These are phyloP conservation scores for Hortiboletus campestris DNA, from an alignment of 768 basidiomycete species.

Conservation along the genomic window DNA sequence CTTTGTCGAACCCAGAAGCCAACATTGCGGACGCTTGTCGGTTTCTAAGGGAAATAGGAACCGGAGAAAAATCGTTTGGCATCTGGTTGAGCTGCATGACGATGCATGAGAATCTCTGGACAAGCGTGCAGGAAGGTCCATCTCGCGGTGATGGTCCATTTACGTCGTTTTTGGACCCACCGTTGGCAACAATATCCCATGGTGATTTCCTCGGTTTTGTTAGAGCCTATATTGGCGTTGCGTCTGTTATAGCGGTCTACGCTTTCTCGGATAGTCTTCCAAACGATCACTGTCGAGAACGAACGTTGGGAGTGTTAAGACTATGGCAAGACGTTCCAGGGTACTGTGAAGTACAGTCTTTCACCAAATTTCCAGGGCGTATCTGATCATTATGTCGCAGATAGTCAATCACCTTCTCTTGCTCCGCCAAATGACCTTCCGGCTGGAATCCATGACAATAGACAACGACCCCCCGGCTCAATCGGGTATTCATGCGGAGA, in stretches of 20 bases:
- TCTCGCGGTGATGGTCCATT: slow-evolving; percentile 30
- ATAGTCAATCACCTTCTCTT: slow-evolving; percentile 73
- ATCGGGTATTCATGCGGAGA: slow-evolving; percentile 66
- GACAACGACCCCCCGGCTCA: slow-evolving; percentile 60
- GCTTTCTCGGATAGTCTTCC: slow-evolving; percentile 81
- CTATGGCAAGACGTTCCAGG: slow-evolving; percentile 49
- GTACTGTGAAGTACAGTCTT: slow-evolving; percentile 62
- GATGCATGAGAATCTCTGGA: slow-evolving; percentile 50
- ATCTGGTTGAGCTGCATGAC: slow-evolving; percentile 73
- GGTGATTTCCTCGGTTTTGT: slow-evolving; percentile 64
- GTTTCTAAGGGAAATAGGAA: slow-evolving; percentile 59
- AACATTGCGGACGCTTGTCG: slow-evolving; percentile 48
- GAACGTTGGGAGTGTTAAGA: slow-evolving; percentile 54
- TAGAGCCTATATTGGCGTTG: slow-evolving; percentile 65
- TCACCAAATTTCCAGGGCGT: slow-evolving; percentile 6
- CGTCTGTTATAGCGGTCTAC: slow-evolving; percentile 65
- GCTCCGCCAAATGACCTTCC: slow-evolving; percentile 67
- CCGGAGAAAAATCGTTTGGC: slow-evolving; percentile 66
- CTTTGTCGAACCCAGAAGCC: slow-evolving; percentile 51
- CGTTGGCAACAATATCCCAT: slow-evolving; percentile 35
- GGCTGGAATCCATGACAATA: slow-evolving; percentile 70
- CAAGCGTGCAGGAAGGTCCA: slow-evolving; percentile 19
- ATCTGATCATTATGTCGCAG: slow-evolving; percentile 36
- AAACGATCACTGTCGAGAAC: slow-evolving; percentile 60
- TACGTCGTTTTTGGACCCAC: slow-evolving; percentile 38